These are phyloP conservation scores for Acanthamoeba sp. DNA, from an alignment of 208 protist species.

Conservation along the genomic window DNA sequence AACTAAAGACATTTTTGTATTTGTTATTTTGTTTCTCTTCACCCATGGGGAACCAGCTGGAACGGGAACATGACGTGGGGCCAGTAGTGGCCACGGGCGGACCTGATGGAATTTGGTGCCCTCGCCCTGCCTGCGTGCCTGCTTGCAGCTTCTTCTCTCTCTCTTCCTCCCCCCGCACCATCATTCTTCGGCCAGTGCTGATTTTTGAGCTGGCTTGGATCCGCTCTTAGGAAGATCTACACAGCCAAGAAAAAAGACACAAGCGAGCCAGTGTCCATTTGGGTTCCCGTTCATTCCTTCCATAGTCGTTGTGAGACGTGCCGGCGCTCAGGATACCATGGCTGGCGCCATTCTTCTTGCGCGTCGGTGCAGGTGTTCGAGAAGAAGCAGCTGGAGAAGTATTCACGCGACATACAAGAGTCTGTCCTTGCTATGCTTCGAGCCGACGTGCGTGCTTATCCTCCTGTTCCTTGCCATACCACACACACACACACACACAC, in stretches of 20 bases:
- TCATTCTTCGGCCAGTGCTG: neutral
- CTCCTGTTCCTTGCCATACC: neutral
- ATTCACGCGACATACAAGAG: slow-evolving; percentile 6
- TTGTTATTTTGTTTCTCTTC: too few relatives aligned
- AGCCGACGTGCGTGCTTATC: neutral
- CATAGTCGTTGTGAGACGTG: neutral
- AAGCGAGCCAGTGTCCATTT: slow-evolving; percentile 31
- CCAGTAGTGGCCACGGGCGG: slow-evolving; percentile 6
- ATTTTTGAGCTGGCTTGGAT: neutral
- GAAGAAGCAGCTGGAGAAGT: slow-evolving; percentile 21
- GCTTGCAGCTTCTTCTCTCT: neutral
- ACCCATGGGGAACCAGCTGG: slow-evolving; percentile 31
- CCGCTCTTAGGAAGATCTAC: neutral
- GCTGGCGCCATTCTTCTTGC: neutral
- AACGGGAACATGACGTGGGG: slow-evolving; percentile 17
- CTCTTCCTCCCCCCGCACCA: neutral
- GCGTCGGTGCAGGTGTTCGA: neutral
- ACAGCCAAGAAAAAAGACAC: slow-evolving; percentile 49
- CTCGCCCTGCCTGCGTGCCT: neutral
- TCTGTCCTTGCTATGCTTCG: neutral
- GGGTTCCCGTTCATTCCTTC: neutral
- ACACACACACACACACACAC: too few relatives aligned
- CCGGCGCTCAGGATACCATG: neutral
- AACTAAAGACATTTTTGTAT: too few relatives aligned
- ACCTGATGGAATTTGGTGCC: slow-evolving; percentile 9